Percentiles rank a stretch among this genome's conserved stretches.
Evolutionary conservation across 495 filamentous ascomycete species (phyloP).

Genomic region (Penicillium bovifimosum): DNA sequence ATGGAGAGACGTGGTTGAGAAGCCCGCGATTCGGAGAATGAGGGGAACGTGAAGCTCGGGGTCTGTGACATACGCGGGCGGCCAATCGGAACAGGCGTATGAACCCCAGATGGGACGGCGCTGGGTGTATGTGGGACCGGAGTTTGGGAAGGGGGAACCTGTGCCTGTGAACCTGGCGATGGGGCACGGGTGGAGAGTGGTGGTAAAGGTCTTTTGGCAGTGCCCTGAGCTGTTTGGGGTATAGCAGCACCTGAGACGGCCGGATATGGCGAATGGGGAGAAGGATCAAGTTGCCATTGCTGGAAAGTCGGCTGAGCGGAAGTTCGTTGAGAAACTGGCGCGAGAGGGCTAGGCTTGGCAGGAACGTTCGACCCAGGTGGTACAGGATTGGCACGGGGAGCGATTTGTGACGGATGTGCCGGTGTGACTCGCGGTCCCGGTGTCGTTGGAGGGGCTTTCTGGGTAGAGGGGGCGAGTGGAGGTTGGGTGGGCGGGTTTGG

Average conservation of each 20-base stretch:
- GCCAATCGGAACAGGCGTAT: conserved; percentile 24
- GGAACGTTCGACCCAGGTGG: conserved; percentile 12
- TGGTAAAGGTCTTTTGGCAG: conserved; percentile 18
- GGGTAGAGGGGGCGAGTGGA: conserved; percentile 23
- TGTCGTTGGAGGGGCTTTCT: conserved; percentile 17
- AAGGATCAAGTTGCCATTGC: conserved; percentile 38
- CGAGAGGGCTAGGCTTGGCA: conserved; percentile 13
- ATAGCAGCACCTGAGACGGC: conserved; percentile 12
- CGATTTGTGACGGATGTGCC: conserved; percentile 24
- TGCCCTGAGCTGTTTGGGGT: conserved; percentile 10
- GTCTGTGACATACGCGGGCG: conserved; percentile 25
- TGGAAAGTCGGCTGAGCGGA: conserved; percentile 36
- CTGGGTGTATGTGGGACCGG: conserved; percentile 30
- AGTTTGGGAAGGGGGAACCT: conserved; percentile 12
- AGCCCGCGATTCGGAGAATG: conserved; percentile 23
- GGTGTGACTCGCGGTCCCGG: conserved; percentile 19
- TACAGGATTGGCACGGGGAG: conserved; percentile 17
- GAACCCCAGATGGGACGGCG: conserved; percentile 14
- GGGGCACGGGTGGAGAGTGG: conserved; percentile 8
- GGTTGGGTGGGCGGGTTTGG: conserved; percentile 31
- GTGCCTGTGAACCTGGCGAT: not conserved
- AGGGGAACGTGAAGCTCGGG: conserved; percentile 23
- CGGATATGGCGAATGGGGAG: conserved; percentile 37
- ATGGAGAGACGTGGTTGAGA: conserved; percentile 37
- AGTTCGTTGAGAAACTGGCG: conserved; percentile 17